phyloP scores from a whole-genome alignment of 495 filamentous ascomycete genomes.

The Symbiotaphrina buchneri region DNA sequence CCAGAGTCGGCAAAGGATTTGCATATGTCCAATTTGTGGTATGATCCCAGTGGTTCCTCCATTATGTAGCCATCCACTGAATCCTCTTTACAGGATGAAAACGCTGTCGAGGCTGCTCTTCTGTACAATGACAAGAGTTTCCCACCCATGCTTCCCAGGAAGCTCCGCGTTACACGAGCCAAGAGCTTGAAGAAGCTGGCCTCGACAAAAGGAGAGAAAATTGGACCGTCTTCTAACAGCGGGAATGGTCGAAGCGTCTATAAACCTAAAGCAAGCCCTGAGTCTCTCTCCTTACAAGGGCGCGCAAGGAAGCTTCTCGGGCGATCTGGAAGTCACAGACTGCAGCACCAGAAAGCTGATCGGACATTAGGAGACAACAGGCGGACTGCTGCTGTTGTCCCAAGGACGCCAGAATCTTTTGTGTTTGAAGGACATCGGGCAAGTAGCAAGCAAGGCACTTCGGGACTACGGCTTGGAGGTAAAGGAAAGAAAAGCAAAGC shows the following conservation, averaged over 20 bases:
- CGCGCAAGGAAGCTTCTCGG: constrained; percentile 71
- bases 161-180: constrained; percentile 67
- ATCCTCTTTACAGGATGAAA: constrained; percentile 35
- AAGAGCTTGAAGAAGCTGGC: constrained; percentile 46
- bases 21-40: constrained; percentile 90
- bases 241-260: constrained; percentile 17
- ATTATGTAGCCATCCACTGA: neutral
- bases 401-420: constrained; percentile 36
- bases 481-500: constrained; percentile 37
- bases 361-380: no score
- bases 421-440: constrained; percentile 87
- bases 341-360: constrained; percentile 8
- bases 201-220: constrained; percentile 16
- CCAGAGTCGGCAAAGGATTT: constrained; percentile 88
- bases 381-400: constrained; percentile 13
- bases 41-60: constrained; percentile 5
- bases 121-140: constrained; percentile 77
- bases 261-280: constrained; percentile 37
- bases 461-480: constrained; percentile 17
- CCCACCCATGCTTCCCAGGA: constrained; percentile 73
- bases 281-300: constrained; percentile 50
- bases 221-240: constrained; percentile 4
- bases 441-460: constrained; percentile 33
- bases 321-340: constrained; percentile 30
- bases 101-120: constrained; percentile 71